A percentile compares a stretch with the other conserved stretches of the same genome.
These are phyloP conservation scores for Schizosaccharomyces osmophilus DNA, from an alignment of 805 yeast genomes.

Conservation along the genomic window DNA sequence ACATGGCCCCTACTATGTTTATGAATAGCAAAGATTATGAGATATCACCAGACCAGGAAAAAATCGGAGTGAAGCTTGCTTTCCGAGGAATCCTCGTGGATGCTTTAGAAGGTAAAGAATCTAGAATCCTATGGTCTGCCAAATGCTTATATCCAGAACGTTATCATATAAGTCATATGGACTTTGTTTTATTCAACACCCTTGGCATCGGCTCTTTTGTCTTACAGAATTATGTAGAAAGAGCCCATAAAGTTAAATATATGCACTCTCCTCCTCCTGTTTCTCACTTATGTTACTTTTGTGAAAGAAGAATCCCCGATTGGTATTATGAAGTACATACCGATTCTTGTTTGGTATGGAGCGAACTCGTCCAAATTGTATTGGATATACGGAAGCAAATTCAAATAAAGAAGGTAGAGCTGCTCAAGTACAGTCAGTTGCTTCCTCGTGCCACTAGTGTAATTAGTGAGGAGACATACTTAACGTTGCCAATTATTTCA, in stretches of 20 bases:
- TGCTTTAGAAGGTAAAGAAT: not conserved
- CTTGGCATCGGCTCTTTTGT: not conserved
- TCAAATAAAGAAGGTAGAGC: not conserved
- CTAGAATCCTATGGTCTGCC: not conserved
- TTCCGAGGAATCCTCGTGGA: not conserved
- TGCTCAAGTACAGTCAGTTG: not conserved
- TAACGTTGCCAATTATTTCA: too few species aligned
- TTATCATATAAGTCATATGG: not conserved
- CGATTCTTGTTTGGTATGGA: not conserved
- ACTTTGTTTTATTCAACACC: not conserved
- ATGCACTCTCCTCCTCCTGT: not conserved
- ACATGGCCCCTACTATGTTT: not conserved
- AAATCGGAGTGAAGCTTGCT: not conserved
- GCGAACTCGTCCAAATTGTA: not conserved
- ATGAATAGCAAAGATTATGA: not conserved
- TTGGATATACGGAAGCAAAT: not conserved
- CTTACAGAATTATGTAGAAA: not conserved
- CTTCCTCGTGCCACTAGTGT: too few species aligned
- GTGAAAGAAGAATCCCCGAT: not conserved
- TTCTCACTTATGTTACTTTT: not conserved
- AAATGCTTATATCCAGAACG: not conserved
- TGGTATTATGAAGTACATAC: not conserved
- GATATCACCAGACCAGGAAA: not conserved
- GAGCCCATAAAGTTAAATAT: not conserved
- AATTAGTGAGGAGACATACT: too few species aligned